These are phyloP conservation scores for Hagleromyces aurorensis DNA, from an alignment of 805 yeast species.

Conservation along the genomic window DNA sequence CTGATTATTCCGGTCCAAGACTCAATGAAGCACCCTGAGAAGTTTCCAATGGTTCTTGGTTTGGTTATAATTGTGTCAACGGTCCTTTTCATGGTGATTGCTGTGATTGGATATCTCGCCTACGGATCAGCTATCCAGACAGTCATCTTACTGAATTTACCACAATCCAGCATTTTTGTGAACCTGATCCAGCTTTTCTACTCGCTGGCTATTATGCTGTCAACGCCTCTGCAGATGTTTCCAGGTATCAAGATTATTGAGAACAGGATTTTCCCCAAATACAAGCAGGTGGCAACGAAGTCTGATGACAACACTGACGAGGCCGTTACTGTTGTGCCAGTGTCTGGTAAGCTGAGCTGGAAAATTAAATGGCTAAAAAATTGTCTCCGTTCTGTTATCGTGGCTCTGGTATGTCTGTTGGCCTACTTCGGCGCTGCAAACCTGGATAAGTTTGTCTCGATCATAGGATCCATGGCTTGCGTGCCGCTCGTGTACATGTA, in stretches of 20 bases:
- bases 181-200: slow-evolving; percentile 62
- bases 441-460: slow-evolving; percentile 66
- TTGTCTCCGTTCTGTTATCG: slow-evolving; percentile 45
- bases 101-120: slow-evolving; percentile 60
- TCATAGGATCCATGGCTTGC: slow-evolving; percentile 80
- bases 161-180: slow-evolving; percentile 56
- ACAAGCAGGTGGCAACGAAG: slow-evolving; percentile 17
- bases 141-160: slow-evolving; percentile 63
- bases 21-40: slow-evolving; percentile 68
- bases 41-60: slow-evolving; percentile 58
- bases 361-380: slow-evolving; percentile 63
- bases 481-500: slow-evolving; percentile 81
- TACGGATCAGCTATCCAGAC: slow-evolving; percentile 60
- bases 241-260: slow-evolving; percentile 74
- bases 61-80: slow-evolving; percentile 59
- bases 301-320: slow-evolving; percentile 10
- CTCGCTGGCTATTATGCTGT: slow-evolving; percentile 63
- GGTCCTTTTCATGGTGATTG: slow-evolving; percentile 51
- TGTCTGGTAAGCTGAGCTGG: slow-evolving; percentile 49
- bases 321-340: slow-evolving; percentile 15
- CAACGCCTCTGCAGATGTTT: slow-evolving; percentile 74
- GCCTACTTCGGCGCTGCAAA: slow-evolving; percentile 65
- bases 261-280: slow-evolving; percentile 45
- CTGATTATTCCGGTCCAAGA: slow-evolving; percentile 75
- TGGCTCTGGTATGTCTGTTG: slow-evolving; percentile 43